phyloP scores from a whole-genome alignment of 192 early-diverging fungal genomes.

The Rhizophagus clarus region DNA sequence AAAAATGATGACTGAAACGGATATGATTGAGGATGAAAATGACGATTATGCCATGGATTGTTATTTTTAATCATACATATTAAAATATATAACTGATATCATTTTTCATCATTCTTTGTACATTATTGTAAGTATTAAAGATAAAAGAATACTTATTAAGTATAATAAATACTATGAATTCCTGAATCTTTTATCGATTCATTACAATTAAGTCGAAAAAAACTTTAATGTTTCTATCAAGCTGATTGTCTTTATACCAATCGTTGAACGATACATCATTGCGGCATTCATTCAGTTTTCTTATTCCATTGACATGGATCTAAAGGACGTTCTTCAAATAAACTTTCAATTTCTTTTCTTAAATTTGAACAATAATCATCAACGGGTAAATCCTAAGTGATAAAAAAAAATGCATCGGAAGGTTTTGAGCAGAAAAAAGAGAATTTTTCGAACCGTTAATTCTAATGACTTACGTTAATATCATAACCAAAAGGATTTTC shows the following conservation, averaged over 20 bases:
- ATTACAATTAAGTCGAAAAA: too few relatives aligned
- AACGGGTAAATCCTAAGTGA: constrained; percentile 41
- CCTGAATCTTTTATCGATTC: too few relatives aligned
- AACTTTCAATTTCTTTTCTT: constrained; percentile 41
- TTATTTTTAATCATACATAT: neutral
- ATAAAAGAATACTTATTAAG: too few relatives aligned
- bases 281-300: neutral
- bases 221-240: too few relatives aligned
- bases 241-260: too few relatives aligned
- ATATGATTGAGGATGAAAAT: constrained; percentile 28
- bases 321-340: neutral
- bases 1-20: constrained; percentile 43
- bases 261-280: too few relatives aligned
- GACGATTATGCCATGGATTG: constrained; percentile 11
- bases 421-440: neutral
- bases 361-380: constrained; percentile 50
- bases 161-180: too few relatives aligned
- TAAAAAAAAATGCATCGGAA: neutral
- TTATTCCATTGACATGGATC: neutral
- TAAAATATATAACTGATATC: neutral
- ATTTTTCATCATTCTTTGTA: neutral
- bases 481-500: constrained; percentile 59
- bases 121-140: too few relatives aligned
- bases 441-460: too few relatives aligned
- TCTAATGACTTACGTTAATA: constrained; percentile 35